These are phyloP conservation scores for Dorcoceras hygrometricum DNA, from an alignment of 257 asterid genomes.

Conservation along the genomic window DNA sequence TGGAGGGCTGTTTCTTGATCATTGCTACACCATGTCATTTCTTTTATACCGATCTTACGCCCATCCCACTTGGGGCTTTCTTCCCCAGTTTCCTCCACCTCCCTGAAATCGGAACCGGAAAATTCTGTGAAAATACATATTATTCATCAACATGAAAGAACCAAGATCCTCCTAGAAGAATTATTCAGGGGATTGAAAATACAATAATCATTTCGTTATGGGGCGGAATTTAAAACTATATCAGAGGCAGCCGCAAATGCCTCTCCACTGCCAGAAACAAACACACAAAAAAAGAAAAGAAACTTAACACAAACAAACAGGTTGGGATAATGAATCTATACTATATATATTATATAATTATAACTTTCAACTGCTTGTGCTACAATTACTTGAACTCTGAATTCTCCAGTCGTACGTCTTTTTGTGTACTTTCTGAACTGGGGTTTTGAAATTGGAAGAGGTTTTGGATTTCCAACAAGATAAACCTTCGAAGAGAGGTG, in stretches of 20 bases:
- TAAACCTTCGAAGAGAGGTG: constrained; percentile 22
- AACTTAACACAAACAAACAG: background rate
- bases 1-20: constrained; percentile 35
- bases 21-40: constrained; percentile 61
- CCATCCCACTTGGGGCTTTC: constrained; percentile 47
- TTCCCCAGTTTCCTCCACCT: constrained; percentile 25
- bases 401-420: constrained; percentile 23
- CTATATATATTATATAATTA: too few species aligned
- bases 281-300: background rate
- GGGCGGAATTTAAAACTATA: background rate
- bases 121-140: background rate
- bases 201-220: background rate
- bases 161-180: background rate
- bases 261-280: background rate
- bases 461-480: constrained; percentile 8
- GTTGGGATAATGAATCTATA: background rate
- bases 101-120: constrained; percentile 15
- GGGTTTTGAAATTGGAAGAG: constrained; percentile 3
- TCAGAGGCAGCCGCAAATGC: background rate
- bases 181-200: background rate
- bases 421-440: constrained; percentile 8
- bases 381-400: constrained; percentile 18
- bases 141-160: background rate
- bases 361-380: constrained; percentile 1
- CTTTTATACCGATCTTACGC: constrained; percentile 34